Evolutionary conservation across 1,139 yeast genomes (phyloP).

Genomic region (Arxiozyma heterogenica): DNA sequence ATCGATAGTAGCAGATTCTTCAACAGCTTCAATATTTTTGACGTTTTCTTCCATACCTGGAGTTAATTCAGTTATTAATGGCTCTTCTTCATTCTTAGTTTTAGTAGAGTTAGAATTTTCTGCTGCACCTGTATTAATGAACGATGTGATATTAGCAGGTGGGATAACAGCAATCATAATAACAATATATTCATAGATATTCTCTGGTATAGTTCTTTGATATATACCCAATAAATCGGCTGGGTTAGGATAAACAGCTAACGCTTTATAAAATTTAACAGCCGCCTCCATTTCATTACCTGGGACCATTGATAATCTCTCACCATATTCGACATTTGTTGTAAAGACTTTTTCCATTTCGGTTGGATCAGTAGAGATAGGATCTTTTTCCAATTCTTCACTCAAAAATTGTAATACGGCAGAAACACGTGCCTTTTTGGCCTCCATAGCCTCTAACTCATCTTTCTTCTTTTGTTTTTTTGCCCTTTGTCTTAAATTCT

Average conservation of each 20-base stretch:
- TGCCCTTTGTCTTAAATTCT: conserved; percentile 53
- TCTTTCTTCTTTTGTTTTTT: conserved; percentile 51
- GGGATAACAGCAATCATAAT: conserved; percentile 87
- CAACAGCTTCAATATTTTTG: background rate
- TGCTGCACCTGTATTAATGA: conserved; percentile 35
- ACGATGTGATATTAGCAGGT: conserved; percentile 69
- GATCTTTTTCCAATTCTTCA: conserved; percentile 57
- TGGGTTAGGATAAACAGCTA: conserved; percentile 90
- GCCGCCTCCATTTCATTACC: conserved; percentile 72
- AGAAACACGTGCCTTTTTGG: conserved; percentile 53
- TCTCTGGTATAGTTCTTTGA: conserved; percentile 80
- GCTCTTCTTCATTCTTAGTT: conserved; percentile 7
- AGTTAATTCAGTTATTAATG: conserved; percentile 8
- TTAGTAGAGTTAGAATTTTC: background rate
- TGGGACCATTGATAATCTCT: conserved; percentile 52
- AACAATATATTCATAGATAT: conserved; percentile 72
- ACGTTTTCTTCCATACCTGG: conserved; percentile 6
- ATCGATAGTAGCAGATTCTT: background rate
- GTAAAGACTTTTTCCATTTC: conserved; percentile 68
- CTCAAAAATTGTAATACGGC: conserved; percentile 54
- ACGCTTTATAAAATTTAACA: conserved; percentile 86
- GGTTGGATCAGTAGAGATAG: conserved; percentile 63
- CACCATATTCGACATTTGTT: conserved; percentile 79
- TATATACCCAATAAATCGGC: conserved; percentile 81
- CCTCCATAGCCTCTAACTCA: conserved; percentile 49